phyloP scores from a whole-genome alignment of 148 eudicot genomes.

The Polygonum aviculare region DNA sequence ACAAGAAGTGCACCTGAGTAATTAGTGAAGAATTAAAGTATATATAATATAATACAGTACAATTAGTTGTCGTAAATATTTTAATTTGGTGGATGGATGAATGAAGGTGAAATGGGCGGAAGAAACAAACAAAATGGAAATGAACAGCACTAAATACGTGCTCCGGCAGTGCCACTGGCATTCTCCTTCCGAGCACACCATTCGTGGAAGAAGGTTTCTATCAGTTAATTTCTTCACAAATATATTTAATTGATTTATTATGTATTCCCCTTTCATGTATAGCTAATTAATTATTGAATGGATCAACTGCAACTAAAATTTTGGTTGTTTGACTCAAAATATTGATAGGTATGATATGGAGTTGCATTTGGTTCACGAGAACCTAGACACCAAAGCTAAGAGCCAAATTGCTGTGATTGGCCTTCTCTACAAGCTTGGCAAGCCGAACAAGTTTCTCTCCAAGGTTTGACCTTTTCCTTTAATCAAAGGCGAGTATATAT shows the following conservation, averaged over 20 bases:
- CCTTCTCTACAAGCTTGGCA: slow-evolving; percentile 45
- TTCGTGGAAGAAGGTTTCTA: slow-evolving; percentile 36
- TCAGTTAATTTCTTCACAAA: neutral
- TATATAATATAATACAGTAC: too few relatives aligned
- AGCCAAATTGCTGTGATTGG: slow-evolving; percentile 39
- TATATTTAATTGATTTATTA: too few relatives aligned
- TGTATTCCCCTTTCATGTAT: too few relatives aligned
- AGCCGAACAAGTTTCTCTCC: slow-evolving; percentile 39
- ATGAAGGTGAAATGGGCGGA: slow-evolving; percentile 27
- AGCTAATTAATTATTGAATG: too few relatives aligned
- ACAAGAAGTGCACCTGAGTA: too few relatives aligned
- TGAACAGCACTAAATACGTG: slow-evolving; percentile 36
- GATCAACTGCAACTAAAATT: neutral
- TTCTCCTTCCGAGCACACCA: slow-evolving; percentile 64
- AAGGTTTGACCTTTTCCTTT: slow-evolving; percentile 17
- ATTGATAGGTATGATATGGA: slow-evolving; percentile 46
- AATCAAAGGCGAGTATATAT: neutral
- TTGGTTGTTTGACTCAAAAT: neutral
- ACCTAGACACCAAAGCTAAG: slow-evolving; percentile 17
- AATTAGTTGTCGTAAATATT: too few relatives aligned
- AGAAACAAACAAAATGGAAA: slow-evolving; percentile 34
- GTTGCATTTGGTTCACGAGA: slow-evolving; percentile 52
- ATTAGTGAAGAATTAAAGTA: too few relatives aligned
- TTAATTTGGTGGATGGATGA: too few relatives aligned
- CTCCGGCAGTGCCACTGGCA: slow-evolving; percentile 67